These are phyloP conservation scores for Pichia sp. DNA, from an alignment of 1,139 yeast species.

Conservation along the genomic window DNA sequence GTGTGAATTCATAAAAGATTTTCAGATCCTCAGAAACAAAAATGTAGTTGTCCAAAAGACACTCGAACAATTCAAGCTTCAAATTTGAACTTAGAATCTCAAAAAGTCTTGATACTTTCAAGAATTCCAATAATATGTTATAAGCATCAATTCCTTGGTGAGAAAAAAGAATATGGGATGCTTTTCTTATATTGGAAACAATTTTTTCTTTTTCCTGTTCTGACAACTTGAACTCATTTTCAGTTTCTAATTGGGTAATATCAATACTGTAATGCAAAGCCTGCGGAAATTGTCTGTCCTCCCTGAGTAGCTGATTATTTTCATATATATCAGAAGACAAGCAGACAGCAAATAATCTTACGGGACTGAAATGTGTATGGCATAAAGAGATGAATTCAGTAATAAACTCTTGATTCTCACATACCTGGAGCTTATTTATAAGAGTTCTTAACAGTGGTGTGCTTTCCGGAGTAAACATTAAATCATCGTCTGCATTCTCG, in stretches of 20 bases:
- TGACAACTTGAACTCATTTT: conserved; percentile 1
- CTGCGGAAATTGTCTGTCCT: conserved; percentile 5
- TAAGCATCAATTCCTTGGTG: background rate
- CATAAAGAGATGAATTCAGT: conserved; percentile 9
- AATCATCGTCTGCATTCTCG: conserved; percentile 2
- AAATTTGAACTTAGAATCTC: background rate
- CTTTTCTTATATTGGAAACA: background rate
- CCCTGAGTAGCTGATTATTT: background rate
- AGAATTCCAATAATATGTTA: background rate
- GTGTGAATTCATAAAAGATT: background rate
- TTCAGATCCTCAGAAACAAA: background rate
- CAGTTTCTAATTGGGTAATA: conserved; percentile 3
- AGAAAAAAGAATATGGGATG: background rate
- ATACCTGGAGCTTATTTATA: conserved; percentile 4
- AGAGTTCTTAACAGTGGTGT: background rate
- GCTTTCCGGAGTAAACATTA: background rate
- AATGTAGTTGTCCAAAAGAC: background rate
- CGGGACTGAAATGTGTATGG: conserved; percentile 5
- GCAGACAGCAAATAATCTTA: conserved; percentile 7
- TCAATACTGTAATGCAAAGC: conserved; percentile 11
- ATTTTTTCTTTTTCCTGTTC: conserved; percentile 2
- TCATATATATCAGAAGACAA: conserved; percentile 11
- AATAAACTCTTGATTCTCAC: conserved; percentile 6
- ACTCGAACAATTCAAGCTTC: background rate
- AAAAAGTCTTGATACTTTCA: background rate